Base-by-base conservation (phyloP, 179 eudicot species). In the Nepenthes alata region DNA sequence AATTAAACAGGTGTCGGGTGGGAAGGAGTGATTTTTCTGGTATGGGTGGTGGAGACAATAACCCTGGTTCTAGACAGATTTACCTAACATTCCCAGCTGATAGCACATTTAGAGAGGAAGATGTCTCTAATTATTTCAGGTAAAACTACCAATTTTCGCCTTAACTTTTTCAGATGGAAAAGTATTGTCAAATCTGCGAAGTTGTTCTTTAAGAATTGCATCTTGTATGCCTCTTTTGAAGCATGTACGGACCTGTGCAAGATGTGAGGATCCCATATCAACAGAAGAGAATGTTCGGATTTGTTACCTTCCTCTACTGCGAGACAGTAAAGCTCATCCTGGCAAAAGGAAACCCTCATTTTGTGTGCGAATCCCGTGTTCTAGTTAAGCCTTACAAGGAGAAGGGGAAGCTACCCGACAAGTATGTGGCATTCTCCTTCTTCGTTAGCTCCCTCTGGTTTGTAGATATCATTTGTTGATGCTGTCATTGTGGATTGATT, bases 31-130 rank as follows among this genome's bases (percentile, higher is more conserved):
- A 88, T 34, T 84, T 88, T 72, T 70, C 74, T 48, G 79, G 74
- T 5, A 53, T 80, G 59, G 86, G 86, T 1, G 69, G 71, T 59
- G 78, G 74, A 35, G 79, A 62, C 63, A 63, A 70, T 0, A 83
- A 66, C 63, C 82, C 88, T 15, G 77, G 80, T 71, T 74, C 88
- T 5, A 77, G 88, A 16, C 96, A 89, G 67, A 88, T 88, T 69
- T 88, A 88, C 83, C 79, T 88, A 72, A 88, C 96, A 36, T 88
- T 88, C 62, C 96, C 94, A n/a, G 96, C 96, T 63, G 96, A 88
- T 68, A 88, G 96, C 75, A 82, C 95, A 25, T 89, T 89, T 68
- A 89, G 82, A 75, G 96, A 89, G 65, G 96, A 89, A 48, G 96
- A 89, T 77, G 96, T 89, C 41, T 83, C 96, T 3, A 74, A 66